Evolutionary conservation across 2,329 filamentous ascomycete species (phyloP).

Genomic region (Chaetomium olivaceum): DNA sequence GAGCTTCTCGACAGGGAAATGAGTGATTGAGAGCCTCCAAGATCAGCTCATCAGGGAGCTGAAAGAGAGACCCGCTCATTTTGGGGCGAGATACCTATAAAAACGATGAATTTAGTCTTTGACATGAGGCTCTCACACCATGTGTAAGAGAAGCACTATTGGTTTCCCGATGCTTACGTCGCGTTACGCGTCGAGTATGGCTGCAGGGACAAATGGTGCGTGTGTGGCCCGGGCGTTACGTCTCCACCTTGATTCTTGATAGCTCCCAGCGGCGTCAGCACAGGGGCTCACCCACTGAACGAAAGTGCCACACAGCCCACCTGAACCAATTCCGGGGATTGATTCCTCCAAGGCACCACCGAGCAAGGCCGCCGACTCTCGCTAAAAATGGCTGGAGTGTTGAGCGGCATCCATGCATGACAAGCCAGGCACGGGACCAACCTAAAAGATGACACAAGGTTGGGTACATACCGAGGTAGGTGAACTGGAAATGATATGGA

Average conservation of each 20-base stretch:
- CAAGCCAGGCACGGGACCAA: too few relatives aligned
- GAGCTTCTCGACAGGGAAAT: constrained; percentile 60
- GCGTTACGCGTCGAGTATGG: constrained; percentile 6
- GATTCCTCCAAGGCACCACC: not conserved
- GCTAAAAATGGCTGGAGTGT: not conserved
- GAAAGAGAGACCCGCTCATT: constrained; percentile 47
- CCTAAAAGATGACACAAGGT: not conserved
- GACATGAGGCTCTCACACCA: not conserved
- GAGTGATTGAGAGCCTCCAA: constrained; percentile 47
- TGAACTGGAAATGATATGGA: too few relatives aligned
- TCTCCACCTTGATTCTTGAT: not conserved
- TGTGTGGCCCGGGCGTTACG: constrained; percentile 3
- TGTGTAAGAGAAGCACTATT: not conserved
- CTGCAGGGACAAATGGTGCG: not conserved
- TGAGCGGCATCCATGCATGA: not conserved
- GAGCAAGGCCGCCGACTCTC: not conserved
- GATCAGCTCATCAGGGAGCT: constrained; percentile 54
- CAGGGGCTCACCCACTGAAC: not conserved
- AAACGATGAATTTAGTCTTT: not conserved
- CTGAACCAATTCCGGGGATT: not conserved
- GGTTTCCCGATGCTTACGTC: not conserved
- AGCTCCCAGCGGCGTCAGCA: not conserved
- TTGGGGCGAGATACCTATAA: not conserved
- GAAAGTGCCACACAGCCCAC: not conserved
- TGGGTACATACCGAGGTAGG: too few relatives aligned